phyloP scores from a whole-genome alignment of 495 filamentous ascomycete species.

The Astrocystis sublimbata region DNA sequence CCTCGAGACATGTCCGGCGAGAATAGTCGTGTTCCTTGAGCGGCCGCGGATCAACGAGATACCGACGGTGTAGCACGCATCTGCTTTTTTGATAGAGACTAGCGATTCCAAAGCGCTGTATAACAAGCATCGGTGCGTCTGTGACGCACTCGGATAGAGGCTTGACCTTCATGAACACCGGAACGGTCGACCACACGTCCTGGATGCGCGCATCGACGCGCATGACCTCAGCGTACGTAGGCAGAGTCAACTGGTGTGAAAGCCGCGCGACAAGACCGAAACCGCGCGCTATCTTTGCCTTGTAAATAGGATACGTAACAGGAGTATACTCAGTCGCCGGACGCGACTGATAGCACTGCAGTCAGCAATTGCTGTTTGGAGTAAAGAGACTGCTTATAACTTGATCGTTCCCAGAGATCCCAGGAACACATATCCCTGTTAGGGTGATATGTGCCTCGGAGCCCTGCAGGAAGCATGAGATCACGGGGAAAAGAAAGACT shows the following conservation, averaged over 20 bases:
- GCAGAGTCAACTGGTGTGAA: slow-evolving; percentile 39
- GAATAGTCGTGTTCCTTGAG: slow-evolving; percentile 68
- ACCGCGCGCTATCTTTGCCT: slow-evolving; percentile 39
- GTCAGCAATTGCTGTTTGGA: no score
- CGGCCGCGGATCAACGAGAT: slow-evolving; percentile 57
- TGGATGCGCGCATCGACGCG: slow-evolving; percentile 63
- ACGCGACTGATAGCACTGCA: no score
- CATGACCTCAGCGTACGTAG: slow-evolving; percentile 66
- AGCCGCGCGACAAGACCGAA: slow-evolving; percentile 43
- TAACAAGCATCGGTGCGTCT: slow-evolving; percentile 63
- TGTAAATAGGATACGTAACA: slow-evolving; percentile 51
- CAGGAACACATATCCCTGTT: no score
- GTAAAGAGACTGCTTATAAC: no score
- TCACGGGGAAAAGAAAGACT: no score
- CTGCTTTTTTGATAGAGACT: slow-evolving; percentile 73
- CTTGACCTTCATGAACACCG: slow-evolving; percentile 59
- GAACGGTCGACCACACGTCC: slow-evolving; percentile 57
- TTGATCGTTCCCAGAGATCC: no score
- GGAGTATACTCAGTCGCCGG: slow-evolving; percentile 48
- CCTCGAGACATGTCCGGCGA: slow-evolving; percentile 64
- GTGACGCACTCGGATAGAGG: slow-evolving; percentile 61
- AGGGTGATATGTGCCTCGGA: no score
- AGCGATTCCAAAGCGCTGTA: slow-evolving; percentile 70
- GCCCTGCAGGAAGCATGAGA: no score
- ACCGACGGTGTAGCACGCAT: slow-evolving; percentile 73